Evolutionary conservation across 176 grass and related monocot species (phyloP), one percentile per base, ranked within the genome.

Genomic region (Dactylis glomerata): DNA sequence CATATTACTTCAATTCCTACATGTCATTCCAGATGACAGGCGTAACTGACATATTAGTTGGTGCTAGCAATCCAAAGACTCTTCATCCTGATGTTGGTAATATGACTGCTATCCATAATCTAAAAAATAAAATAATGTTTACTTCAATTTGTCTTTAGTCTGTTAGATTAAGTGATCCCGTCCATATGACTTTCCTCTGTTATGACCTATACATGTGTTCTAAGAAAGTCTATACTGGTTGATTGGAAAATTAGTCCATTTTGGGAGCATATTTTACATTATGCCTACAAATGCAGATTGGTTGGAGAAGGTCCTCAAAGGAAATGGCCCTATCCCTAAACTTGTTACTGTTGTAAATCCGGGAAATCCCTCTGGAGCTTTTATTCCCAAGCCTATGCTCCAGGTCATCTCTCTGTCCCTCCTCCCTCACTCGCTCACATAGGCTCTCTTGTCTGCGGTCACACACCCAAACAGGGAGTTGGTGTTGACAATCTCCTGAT

Each of bases 11-110:
- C 86, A 99, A 99, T 62, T 75, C 93, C 26, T 96, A 94, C 81
- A 96, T 96, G 97, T 96, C 97, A 90, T 99, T 99, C 83, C 93
- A 99, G 87, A 99, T 99, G 96, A 99, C 93, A 55, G 96, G 91
- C 4, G 86, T 99, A 40, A 99, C 89, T 68, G 33, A 96, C 81
- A 96, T 99, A 81, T 81, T 99, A 79, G 84, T 99, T 82, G 96
- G 93, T 80, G 78, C 82, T 38, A 66, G 82, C 15, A 73, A 98
- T 90, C 86, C 90, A 47, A 81, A 88, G 37, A 94, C 97, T 47
- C 93, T 99, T 82, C 90, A 94, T 67, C 97, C 92, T 68, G 93
- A 99, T 81, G 28, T 91, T 58, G 89, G 97, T 91, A 89, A 91
- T 78, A 59, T 76, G 50, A 78, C 73, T 75, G 33, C 33, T 65